phyloP scores from a whole-genome alignment of 352 stramenopile species.

The Globisporangium cylindrosporum region DNA sequence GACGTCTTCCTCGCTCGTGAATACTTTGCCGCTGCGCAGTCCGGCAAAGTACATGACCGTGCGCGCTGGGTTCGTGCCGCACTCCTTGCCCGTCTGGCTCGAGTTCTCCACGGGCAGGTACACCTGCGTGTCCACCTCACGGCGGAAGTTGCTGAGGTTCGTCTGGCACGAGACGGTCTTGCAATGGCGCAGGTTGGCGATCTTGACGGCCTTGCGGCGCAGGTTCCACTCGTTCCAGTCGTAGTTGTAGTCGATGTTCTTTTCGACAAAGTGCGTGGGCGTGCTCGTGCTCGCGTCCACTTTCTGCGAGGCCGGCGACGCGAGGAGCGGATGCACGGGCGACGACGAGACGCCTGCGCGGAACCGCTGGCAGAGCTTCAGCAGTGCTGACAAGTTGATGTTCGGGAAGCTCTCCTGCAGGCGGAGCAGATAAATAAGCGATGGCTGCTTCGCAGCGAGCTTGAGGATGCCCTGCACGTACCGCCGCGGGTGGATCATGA shows the following conservation, averaged over 20 bases:
- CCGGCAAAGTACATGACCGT: slow-evolving; percentile 82
- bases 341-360: slow-evolving; percentile 27
- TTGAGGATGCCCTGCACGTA: slow-evolving; percentile 78
- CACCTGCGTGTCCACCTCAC: slow-evolving; percentile 87
- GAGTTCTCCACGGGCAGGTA: slow-evolving; percentile 57
- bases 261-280: slow-evolving; percentile 91
- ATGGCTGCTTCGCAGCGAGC: slow-evolving; percentile 67
- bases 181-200: slow-evolving; percentile 91
- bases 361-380: slow-evolving; percentile 59
- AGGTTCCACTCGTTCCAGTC: slow-evolving; percentile 96
- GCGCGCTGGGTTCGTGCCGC: slow-evolving; percentile 81
- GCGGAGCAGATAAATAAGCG: slow-evolving; percentile 91
- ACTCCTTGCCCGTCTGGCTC: slow-evolving; percentile 82
- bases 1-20: slow-evolving; percentile 13
- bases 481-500: slow-evolving; percentile 83
- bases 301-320: slow-evolving; percentile 51
- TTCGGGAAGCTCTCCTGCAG: slow-evolving; percentile 86
- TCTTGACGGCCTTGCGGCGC: slow-evolving; percentile 83
- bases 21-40: slow-evolving; percentile 38
- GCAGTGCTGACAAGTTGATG: slow-evolving; percentile 63
- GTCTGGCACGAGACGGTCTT: slow-evolving; percentile 89
- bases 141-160: slow-evolving; percentile 83
- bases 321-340: slow-evolving; percentile 59
- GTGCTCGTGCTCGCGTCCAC: slow-evolving; percentile 88
- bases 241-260: slow-evolving; percentile 90